Percentiles rank a stretch among this genome's conserved stretches.
Evolutionary conservation across 371 early-diverging fungal species (phyloP).

Genomic region (Apophysomyces trapeziformis): DNA sequence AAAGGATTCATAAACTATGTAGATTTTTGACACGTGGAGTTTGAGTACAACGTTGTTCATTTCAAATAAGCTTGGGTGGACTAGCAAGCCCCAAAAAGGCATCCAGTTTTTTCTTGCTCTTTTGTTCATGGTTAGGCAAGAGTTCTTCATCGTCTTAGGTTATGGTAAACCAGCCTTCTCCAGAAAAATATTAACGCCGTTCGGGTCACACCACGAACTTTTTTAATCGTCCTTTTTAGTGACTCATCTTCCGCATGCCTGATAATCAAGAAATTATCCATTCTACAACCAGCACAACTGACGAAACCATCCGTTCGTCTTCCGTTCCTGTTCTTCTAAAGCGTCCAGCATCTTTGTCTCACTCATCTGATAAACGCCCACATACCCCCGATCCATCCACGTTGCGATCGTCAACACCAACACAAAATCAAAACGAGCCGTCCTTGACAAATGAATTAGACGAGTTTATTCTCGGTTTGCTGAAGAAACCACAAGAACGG

Average conservation of each 20-base stretch:
- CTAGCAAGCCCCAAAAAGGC: too few species aligned
- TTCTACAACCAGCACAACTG: background rate
- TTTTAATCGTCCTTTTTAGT: slow-evolving; percentile 3
- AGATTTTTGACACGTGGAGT: too few species aligned
- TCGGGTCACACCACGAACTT: background rate
- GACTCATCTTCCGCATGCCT: background rate
- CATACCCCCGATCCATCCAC: background rate
- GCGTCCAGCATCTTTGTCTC: background rate
- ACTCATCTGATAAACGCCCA: background rate
- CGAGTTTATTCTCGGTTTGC: slow-evolving; percentile 66
- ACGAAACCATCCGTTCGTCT: slow-evolving; percentile 1
- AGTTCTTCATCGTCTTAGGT: slow-evolving; percentile 7
- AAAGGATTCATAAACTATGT: too few species aligned
- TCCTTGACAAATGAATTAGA: slow-evolving; percentile 46
- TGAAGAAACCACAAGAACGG: slow-evolving; percentile 73
- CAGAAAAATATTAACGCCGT: background rate
- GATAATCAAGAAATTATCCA: slow-evolving; percentile 2
- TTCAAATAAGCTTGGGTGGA: too few species aligned
- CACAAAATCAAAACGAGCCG: slow-evolving; percentile 13
- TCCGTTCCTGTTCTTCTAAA: background rate
- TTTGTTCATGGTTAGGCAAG: slow-evolving; percentile 5
- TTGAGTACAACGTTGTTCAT: too few species aligned
- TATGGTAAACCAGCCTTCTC: background rate
- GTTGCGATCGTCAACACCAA: slow-evolving; percentile 2
- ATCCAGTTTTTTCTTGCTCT: background rate